These are phyloP conservation scores for Allium sativum DNA, from an alignment of 106 monocot species.

Conservation along the genomic window DNA sequence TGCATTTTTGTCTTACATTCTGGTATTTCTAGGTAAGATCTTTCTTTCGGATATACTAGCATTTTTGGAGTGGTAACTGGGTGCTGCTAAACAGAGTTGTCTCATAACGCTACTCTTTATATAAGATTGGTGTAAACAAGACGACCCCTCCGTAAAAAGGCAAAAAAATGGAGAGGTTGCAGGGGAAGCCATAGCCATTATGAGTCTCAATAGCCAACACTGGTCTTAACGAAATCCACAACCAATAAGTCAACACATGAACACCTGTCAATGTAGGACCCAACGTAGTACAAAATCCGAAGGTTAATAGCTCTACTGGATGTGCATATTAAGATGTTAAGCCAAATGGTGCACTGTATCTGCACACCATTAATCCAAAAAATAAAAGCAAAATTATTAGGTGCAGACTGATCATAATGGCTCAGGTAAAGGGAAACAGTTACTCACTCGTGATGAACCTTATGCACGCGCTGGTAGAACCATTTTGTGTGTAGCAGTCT, in stretches of 20 bases:
- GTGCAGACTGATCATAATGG: too few relatives aligned
- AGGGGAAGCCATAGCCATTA: conserved; percentile 81
- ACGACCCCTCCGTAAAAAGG: conserved; percentile 72
- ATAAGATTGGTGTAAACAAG: conserved; percentile 7
- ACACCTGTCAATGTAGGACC: conserved; percentile 83
- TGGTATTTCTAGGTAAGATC: too few relatives aligned
- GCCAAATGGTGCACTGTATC: conserved; percentile 74
- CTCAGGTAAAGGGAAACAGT: neutral
- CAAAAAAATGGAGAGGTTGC: conserved; percentile 82
- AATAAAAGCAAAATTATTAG: too few relatives aligned
- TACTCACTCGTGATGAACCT: conserved; percentile 56
- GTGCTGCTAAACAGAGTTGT: too few relatives aligned
- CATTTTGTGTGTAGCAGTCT: conserved; percentile 51
- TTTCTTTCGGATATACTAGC: too few relatives aligned
- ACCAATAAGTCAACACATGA: conserved; percentile 73
- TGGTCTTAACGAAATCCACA: conserved; percentile 78
- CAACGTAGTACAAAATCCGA: conserved; percentile 72
- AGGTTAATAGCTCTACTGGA: conserved; percentile 74
- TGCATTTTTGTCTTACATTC: too few relatives aligned
- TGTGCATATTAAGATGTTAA: conserved; percentile 87
- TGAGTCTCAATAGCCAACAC: conserved; percentile 85
- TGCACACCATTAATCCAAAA: too few relatives aligned
- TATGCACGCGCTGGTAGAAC: conserved; percentile 55
- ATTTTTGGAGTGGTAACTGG: too few relatives aligned
- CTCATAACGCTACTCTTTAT: too few relatives aligned